Percentiles rank a stretch among this genome's conserved stretches.
These are phyloP conservation scores for Royoungia palumana DNA, from an alignment of 768 basidiomycete species.

Conservation along the genomic window DNA sequence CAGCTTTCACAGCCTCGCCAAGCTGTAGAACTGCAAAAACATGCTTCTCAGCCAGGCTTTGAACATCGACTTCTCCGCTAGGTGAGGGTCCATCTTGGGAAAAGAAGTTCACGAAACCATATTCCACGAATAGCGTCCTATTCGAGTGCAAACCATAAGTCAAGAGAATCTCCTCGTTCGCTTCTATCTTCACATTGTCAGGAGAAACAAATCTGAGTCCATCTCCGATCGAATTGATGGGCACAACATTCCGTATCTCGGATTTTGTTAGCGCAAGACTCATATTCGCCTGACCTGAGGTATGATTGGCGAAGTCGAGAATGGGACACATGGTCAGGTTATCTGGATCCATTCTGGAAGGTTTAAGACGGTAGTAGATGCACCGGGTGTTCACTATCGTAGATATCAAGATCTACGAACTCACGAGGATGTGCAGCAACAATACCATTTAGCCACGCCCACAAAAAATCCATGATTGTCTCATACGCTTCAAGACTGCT, in stretches of 20 bases:
- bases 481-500: slow-evolving; percentile 4
- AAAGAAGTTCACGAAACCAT: slow-evolving; percentile 70
- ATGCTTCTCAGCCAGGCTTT: slow-evolving; percentile 47
- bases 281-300: slow-evolving; percentile 40
- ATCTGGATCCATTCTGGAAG: slow-evolving; percentile 51
- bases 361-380: slow-evolving; percentile 64
- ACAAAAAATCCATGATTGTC: slow-evolving; percentile 51
- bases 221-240: slow-evolving; percentile 37
- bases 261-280: slow-evolving; percentile 37
- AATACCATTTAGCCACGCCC: slow-evolving; percentile 91
- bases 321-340: slow-evolving; percentile 88
- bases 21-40: slow-evolving; percentile 43
- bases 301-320: slow-evolving; percentile 89
- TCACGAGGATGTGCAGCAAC: slow-evolving; percentile 2
- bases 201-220: slow-evolving; percentile 53
- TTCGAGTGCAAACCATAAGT: slow-evolving; percentile 82
- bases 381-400: slow-evolving; percentile 86
- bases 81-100: slow-evolving; percentile 25
- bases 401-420: slow-evolving; percentile 3
- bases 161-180: slow-evolving; percentile 68
- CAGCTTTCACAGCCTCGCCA: slow-evolving; percentile 46
- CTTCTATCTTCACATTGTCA: slow-evolving; percentile 34
- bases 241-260: slow-evolving; percentile 37
- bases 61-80: slow-evolving; percentile 61
- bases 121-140: slow-evolving; percentile 77